Evolutionary conservation across 2,329 filamentous ascomycete genomes (phyloP), one percentile per base, ranked within the genome.

Genomic region (Colletotrichum camelliae): DNA sequence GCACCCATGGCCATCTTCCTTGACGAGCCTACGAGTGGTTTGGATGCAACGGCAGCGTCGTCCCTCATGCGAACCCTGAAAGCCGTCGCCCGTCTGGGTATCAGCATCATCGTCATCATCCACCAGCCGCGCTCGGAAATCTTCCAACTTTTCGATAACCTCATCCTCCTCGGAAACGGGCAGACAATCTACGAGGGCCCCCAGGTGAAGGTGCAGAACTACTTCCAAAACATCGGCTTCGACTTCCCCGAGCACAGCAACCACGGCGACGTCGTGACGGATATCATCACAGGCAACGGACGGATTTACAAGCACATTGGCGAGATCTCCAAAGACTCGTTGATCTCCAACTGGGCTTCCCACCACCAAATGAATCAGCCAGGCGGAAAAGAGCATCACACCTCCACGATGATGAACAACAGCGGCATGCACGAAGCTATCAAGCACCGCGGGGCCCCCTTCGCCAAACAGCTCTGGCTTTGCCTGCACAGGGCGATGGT

Each of bases 111-210:
- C 68, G 87, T 89, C 60, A 90, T 91, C 72, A 90, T 92, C 76
- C 91, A 92, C 78, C 91, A 93, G 79, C 91, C 91, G 4, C 86
- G 90, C 8, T 84, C 87, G 62, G 89, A 92, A 77, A 91, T 92
- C 37, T 92, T 91, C 79, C 86, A 89, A 72, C 84, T 88, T 69
- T 86, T 93, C 29, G 91, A 92, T 79, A 86, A 88, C 74, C 82
- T 92, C 2, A 85, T 92, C 37, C 85, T 93, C 4, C 85, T 92
- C 2, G 87, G 87, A 13, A 87, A 87, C 75, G 91, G 91, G 2
- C 86, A 89, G 76, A 87, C 87, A 74, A 88, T 91, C 65, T 93
- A 91, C 78, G 86, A 88, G 55, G 91, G 90, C 0, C 81, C 85
- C 2, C 87, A 88, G 48, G 77, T 74, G 12, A 83, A 85, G 2